These are phyloP conservation scores for Diaporthe aspalathi DNA, from an alignment of 2,329 filamentous ascomycete species.

Conservation along the genomic window DNA sequence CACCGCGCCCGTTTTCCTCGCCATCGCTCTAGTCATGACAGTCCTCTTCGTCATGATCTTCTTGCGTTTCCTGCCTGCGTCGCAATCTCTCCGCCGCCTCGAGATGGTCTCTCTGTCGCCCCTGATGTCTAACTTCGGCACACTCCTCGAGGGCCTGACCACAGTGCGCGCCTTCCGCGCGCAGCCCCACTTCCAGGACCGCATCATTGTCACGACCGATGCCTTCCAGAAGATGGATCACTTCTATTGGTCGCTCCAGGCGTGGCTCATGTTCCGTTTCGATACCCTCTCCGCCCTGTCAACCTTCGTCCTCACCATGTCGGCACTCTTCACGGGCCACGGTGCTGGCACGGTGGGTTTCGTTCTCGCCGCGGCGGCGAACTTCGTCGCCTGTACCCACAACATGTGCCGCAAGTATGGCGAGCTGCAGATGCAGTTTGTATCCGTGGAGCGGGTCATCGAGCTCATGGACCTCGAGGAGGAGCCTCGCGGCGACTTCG, in stretches of 20 bases:
- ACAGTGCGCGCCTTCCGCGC: slow-evolving; percentile 88
- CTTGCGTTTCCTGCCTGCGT: slow-evolving; percentile 80
- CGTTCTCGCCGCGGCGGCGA: slow-evolving; percentile 77
- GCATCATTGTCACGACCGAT: slow-evolving; percentile 84
- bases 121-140: slow-evolving; percentile 92
- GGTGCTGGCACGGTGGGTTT: slow-evolving; percentile 86
- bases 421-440: slow-evolving; percentile 90
- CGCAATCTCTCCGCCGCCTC: slow-evolving; percentile 83
- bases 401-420: slow-evolving; percentile 83
- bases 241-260: slow-evolving; percentile 91
- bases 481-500: slow-evolving; percentile 74
- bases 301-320: slow-evolving; percentile 77
- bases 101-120: slow-evolving; percentile 92
- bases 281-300: slow-evolving; percentile 76
- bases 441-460: slow-evolving; percentile 87
- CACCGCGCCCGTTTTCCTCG: slow-evolving; percentile 80
- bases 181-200: slow-evolving; percentile 81
- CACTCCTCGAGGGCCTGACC: slow-evolving; percentile 84
- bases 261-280: slow-evolving; percentile 86
- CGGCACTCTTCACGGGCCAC: slow-evolving; percentile 80
- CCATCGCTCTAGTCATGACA: slow-evolving; percentile 77
- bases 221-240: slow-evolving; percentile 95
- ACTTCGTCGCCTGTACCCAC: slow-evolving; percentile 78
- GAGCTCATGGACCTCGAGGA: slow-evolving; percentile 83
- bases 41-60: slow-evolving; percentile 79